Percentiles rank a stretch among this genome's conserved stretches.
Evolutionary conservation across 139 green algal species (phyloP).

Genomic region (Eudorina sp.): DNA sequence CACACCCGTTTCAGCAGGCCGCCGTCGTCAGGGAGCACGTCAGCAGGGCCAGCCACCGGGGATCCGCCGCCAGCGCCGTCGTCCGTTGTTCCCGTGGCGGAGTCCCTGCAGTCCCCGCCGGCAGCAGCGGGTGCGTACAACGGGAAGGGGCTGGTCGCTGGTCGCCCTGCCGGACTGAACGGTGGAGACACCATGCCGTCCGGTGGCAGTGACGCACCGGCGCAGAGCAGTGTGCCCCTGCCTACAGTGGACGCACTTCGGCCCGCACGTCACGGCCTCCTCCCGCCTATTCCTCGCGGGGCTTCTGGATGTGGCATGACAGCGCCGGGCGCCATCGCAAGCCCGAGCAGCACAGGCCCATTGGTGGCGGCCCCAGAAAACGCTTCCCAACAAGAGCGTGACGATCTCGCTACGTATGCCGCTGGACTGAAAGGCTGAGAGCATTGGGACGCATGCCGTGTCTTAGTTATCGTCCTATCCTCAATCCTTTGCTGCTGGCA

Average conservation of each 20-base stretch:
- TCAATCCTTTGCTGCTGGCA: too few relatives aligned
- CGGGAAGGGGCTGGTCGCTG: not conserved
- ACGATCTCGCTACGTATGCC: conserved; percentile 8
- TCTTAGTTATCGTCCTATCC: too few relatives aligned
- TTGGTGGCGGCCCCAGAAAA: not conserved
- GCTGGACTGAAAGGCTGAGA: not conserved
- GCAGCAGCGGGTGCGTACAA: not conserved
- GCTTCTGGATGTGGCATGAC: not conserved
- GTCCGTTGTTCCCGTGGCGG: not conserved
- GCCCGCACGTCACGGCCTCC: not conserved
- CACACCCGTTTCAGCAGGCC: too few relatives aligned
- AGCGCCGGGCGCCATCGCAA: conserved; percentile 27
- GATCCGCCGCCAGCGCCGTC: not conserved
- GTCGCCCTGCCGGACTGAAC: not conserved
- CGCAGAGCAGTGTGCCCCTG: conserved; percentile 25
- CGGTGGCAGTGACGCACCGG: conserved; percentile 43
- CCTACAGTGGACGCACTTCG: not conserved
- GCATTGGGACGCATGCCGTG: too few relatives aligned
- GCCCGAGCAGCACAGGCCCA: not conserved
- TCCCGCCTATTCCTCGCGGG: not conserved
- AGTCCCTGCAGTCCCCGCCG: conserved; percentile 5
- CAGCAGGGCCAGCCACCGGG: not conserved
- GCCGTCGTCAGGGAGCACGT: too few relatives aligned
- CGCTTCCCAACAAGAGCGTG: not conserved
- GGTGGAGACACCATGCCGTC: conserved; percentile 25